Evolutionary conservation across 2,329 filamentous ascomycete species (phyloP).

Genomic region (Fusarium beomiforme): DNA sequence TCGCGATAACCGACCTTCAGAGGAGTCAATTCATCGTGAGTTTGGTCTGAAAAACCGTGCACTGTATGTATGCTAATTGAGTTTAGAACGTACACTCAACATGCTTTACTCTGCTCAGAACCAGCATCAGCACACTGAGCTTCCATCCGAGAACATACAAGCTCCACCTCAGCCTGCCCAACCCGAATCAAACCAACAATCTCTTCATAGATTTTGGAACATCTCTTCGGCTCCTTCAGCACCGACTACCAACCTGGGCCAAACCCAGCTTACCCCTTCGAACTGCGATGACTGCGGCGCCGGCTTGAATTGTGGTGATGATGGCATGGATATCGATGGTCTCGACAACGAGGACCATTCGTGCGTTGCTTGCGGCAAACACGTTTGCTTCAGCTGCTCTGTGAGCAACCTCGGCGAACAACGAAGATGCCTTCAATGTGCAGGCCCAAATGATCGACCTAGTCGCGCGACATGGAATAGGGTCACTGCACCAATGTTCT

Average conservation of each 20-base stretch:
- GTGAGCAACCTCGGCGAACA: conserved; percentile 66
- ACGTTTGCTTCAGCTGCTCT: conserved; percentile 68
- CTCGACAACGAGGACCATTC: conserved; percentile 42
- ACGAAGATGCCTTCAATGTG: conserved; percentile 63
- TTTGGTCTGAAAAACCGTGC: conserved; percentile 15
- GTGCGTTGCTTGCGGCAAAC: conserved; percentile 63
- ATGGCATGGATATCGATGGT: conserved; percentile 54
- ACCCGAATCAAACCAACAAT: conserved; percentile 54
- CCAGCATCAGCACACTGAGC: conserved; percentile 24
- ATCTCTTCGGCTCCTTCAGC: conserved; percentile 53
- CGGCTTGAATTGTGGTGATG: conserved; percentile 35
- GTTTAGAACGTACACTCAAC: conserved; percentile 64
- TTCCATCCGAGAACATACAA: conserved; percentile 11
- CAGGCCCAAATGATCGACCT: conserved; percentile 48
- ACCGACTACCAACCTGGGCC: conserved; percentile 35
- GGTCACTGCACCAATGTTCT: conserved; percentile 38
- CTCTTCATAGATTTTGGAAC: conserved; percentile 71
- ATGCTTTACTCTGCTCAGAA: conserved; percentile 68
- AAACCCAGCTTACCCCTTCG: conserved; percentile 36
- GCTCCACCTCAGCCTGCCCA: background rate
- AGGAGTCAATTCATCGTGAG: conserved; percentile 65
- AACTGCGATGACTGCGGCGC: conserved; percentile 66
- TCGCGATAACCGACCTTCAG: conserved; percentile 67
- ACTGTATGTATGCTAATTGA: conserved; percentile 16
- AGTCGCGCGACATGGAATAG: conserved; percentile 33